Conservation (phyloP, 2,329 filamentous ascomycete genomes). For the Verticillium nubilum region DNA sequence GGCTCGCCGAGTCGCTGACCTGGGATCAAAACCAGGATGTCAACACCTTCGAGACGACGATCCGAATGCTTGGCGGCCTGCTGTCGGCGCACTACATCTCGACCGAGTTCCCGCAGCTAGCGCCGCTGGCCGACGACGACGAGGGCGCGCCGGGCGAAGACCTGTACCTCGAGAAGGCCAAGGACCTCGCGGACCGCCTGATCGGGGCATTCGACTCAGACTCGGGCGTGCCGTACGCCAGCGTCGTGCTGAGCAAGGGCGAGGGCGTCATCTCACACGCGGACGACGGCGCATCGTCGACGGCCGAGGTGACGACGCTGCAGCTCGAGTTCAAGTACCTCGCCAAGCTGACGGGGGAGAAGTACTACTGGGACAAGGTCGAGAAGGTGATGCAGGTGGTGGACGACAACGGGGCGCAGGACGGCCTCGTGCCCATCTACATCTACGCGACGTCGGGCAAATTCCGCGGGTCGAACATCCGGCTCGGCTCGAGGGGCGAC, state of each 20-base stretch:
- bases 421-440: conserved; percentile 88
- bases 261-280: conserved; percentile 76
- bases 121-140: conserved; percentile 67
- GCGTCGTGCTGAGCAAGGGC: conserved; percentile 76
- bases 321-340: conserved; percentile 98
- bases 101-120: conserved; percentile 72
- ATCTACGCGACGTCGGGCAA: conserved; percentile 73
- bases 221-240: conserved; percentile 85
- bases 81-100: conserved; percentile 95
- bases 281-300: conserved; percentile 84
- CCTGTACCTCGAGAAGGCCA: conserved; percentile 91
- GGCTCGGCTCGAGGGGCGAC: conserved; percentile 88
- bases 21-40: conserved; percentile 95
- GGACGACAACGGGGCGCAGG: conserved; percentile 71
- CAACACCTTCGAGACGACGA: conserved; percentile 96
- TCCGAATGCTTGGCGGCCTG: conserved; percentile 91
- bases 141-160: conserved; percentile 74
- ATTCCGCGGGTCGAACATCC: conserved; percentile 81
- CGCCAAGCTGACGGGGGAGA: conserved; percentile 88
- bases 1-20: conserved; percentile 74
- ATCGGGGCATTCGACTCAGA: conserved; percentile 81
- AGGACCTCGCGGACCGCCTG: conserved; percentile 83
- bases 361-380: conserved; percentile 83
- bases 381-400: conserved; percentile 91
- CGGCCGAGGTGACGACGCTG: conserved; percentile 84